Evolutionary conservation across 768 basidiomycete genomes (phyloP).

Genomic region (Leccinum subgranulosum): DNA sequence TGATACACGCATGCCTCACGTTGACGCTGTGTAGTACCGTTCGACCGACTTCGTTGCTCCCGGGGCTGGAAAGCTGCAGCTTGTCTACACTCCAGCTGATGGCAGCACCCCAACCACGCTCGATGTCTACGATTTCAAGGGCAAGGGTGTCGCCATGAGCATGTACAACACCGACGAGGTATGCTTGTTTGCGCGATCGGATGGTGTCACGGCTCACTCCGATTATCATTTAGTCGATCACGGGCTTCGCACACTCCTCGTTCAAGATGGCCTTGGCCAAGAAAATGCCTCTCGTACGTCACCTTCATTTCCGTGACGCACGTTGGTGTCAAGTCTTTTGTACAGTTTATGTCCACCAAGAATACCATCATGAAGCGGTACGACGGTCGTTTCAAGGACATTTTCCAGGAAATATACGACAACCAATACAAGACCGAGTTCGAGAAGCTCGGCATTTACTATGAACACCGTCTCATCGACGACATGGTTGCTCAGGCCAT

Average conservation of each 20-base stretch:
- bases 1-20: conserved; percentile 3
- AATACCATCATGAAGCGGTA: conserved; percentile 98
- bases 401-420: conserved; percentile 97
- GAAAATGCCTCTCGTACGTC: conserved; percentile 68
- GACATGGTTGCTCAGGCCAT: conserved; percentile 98
- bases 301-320: conserved; percentile 6
- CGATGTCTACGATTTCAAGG: conserved; percentile 93
- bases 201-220: neutral
- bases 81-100: conserved; percentile 82
- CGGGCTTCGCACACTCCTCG: conserved; percentile 93
- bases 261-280: conserved; percentile 93
- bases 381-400: conserved; percentile 98
- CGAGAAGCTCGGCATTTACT: conserved; percentile 72
- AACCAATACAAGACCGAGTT: conserved; percentile 69
- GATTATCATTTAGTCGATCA: conserved; percentile 61
- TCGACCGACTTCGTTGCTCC: conserved; percentile 91
- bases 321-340: neutral
- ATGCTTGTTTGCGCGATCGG: conserved; percentile 7
- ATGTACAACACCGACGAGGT: conserved; percentile 99
- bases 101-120: conserved; percentile 66
- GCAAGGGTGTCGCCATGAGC: conserved; percentile 86
- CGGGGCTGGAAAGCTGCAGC: conserved; percentile 90
- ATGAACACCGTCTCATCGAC: conserved; percentile 96
- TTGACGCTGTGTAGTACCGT: conserved; percentile 61
- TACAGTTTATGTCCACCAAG: conserved; percentile 94